These are phyloP conservation scores for Colletotrichum caudatum DNA, from an alignment of 2,329 filamentous ascomycete genomes.

Conservation along the genomic window DNA sequence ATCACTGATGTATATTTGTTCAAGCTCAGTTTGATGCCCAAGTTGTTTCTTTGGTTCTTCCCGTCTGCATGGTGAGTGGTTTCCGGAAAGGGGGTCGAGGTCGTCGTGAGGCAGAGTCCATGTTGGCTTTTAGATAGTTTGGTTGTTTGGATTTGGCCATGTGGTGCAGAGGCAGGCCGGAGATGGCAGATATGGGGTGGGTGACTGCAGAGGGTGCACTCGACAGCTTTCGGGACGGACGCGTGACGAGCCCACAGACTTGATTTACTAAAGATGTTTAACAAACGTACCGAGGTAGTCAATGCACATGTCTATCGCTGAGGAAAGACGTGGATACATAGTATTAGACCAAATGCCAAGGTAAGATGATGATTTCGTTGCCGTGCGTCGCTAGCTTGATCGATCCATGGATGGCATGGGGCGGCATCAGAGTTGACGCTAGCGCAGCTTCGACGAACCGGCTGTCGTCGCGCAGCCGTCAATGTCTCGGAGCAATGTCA, in stretches of 20 bases:
- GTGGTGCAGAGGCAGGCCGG: conserved; percentile 14
- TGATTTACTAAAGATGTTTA: no score
- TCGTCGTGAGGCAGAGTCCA: not conserved
- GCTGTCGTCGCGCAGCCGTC: not conserved
- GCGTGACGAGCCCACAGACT: not conserved
- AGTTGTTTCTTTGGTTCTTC: not conserved
- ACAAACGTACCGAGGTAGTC: no score
- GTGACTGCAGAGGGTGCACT: not conserved
- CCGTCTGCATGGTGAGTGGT: not conserved
- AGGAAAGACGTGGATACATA: not conserved
- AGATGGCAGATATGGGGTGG: not conserved
- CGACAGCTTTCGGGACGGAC: no score
- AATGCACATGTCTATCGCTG: not conserved
- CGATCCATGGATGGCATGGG: no score
- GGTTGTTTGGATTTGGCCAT: not conserved
- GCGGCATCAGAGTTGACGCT: not conserved
- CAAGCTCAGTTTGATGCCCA: not conserved
- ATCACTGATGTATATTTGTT: not conserved
- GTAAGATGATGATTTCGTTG: not conserved
- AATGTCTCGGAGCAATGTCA: not conserved
- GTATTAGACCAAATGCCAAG: not conserved
- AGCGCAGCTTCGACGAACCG: not conserved
- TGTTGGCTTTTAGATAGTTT: not conserved
- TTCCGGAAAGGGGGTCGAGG: not conserved
- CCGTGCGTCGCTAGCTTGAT: not conserved